Evolutionary conservation across 1,284 basidiomycete genomes (phyloP), one percentile per base, ranked within the genome.

Genomic region (Pseudozyma thailandica): DNA sequence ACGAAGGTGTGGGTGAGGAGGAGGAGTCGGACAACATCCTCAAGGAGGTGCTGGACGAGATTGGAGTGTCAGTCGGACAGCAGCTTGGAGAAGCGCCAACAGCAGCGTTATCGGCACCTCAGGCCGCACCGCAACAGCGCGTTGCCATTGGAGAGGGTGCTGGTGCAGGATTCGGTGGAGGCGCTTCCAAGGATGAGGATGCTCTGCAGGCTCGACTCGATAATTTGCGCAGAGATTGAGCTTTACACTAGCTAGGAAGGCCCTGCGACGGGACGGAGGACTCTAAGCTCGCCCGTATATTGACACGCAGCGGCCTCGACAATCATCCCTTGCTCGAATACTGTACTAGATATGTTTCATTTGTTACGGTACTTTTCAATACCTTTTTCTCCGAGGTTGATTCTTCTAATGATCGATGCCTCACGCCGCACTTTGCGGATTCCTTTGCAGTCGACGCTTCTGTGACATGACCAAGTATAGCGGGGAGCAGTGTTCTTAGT

Each of bases 11-110:
- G 0, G 86, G 86, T 7, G 87, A 88, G 84, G 94, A 98, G 77
- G 92, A 92, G 74, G 95, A 98, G 79, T 90, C 94, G 25, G 94
- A 98, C 83, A 92, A 92, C 86, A 96, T 99, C 65, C 84, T 99
- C 71, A 94, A 92, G 79, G 90, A 98, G 84, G 95, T 99, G 27
- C 85, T 99, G 45, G 96, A 98, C 77, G 96, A 98, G 86, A 97
- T 99, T 66, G 96, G 95, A 21, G 90, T 99, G 57, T 89, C 88
- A 69, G 86, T 98, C 60, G 91, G 91, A 3, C 96, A 98, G 83
- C 90, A 82, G 79, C 65, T 82, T 25, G 75, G 64, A 10, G 79
- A 75, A 18, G 77, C 75, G 18, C 81, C 81, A 0, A 65, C 72
- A 10, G 72, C 59, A 20, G 51, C 64, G 10, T 48, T 79, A 8